Percentiles rank a stretch among this genome's conserved stretches.
These are phyloP conservation scores for Alternaria atra DNA, from an alignment of 2,329 filamentous ascomycete species.

Conservation along the genomic window DNA sequence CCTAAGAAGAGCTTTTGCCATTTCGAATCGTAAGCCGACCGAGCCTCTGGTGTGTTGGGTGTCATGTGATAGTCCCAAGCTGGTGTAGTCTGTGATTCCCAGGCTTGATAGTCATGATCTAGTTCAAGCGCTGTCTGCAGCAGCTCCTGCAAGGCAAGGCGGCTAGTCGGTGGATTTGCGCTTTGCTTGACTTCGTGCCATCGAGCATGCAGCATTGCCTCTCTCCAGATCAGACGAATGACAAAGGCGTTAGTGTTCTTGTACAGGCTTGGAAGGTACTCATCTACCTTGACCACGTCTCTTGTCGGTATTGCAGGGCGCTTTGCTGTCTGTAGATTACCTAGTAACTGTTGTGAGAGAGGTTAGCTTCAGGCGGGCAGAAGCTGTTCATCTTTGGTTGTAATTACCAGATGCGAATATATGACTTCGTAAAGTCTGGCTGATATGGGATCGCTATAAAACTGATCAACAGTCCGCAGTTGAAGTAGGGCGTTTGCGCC, in stretches of 20 bases:
- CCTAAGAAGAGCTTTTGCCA: slow-evolving; percentile 36
- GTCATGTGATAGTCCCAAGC: slow-evolving; percentile 31
- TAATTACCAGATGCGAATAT: slow-evolving; percentile 37
- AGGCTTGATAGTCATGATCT: slow-evolving; percentile 36
- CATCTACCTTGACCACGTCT: slow-evolving; percentile 23
- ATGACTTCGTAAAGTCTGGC: slow-evolving; percentile 40
- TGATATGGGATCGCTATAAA: slow-evolving; percentile 35
- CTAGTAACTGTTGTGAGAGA: slow-evolving; percentile 32
- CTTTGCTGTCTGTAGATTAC: slow-evolving; percentile 37
- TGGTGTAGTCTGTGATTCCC: slow-evolving; percentile 32
- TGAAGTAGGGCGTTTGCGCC: slow-evolving; percentile 42
- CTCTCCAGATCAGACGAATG: slow-evolving; percentile 36
- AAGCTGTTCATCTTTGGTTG: not conserved
- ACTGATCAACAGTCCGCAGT: slow-evolving; percentile 36
- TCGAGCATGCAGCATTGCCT: slow-evolving; percentile 34
- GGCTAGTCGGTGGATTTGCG: slow-evolving; percentile 23
- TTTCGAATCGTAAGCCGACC: slow-evolving; percentile 28
- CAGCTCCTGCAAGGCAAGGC: slow-evolving; percentile 30
- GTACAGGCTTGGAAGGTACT: slow-evolving; percentile 29
- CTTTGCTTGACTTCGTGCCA: slow-evolving; percentile 41
- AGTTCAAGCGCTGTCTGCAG: slow-evolving; percentile 36
- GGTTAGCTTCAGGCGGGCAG: slow-evolving; percentile 18
- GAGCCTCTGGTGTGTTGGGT: slow-evolving; percentile 34
- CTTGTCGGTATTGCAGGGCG: slow-evolving; percentile 32
- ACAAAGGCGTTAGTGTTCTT: slow-evolving; percentile 32